A percentile compares a stretch with the other conserved stretches of the same genome.
Conservation (phyloP, 805 yeast genomes). For the Yarrowia phangngaensis region DNA sequence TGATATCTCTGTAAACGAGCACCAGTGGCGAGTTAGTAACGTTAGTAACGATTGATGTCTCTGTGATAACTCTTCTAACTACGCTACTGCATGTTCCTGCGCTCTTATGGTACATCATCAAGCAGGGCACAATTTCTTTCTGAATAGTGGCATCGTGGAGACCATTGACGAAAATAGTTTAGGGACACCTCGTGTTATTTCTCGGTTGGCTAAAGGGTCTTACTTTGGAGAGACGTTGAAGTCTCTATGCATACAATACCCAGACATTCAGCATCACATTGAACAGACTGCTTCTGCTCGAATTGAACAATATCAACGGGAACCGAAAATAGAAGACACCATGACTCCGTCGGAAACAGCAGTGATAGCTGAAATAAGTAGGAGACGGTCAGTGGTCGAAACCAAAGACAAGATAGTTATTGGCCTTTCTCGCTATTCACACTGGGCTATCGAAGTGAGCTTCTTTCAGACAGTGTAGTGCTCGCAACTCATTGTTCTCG, state of each 20-base stretch:
- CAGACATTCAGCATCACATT: slow-evolving; percentile 57
- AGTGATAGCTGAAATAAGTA: neutral
- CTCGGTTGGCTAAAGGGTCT: slow-evolving; percentile 58
- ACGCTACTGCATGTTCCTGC: slow-evolving; percentile 54
- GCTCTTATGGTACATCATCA: slow-evolving; percentile 58
- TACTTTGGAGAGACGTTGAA: slow-evolving; percentile 70
- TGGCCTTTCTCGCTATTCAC: too few species aligned
- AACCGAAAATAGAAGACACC: neutral
- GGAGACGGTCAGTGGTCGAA: slow-evolving; percentile 19
- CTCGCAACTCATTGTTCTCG: too few species aligned
- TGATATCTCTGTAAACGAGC: too few species aligned
- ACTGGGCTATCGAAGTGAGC: too few species aligned
- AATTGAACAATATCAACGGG: slow-evolving; percentile 2
- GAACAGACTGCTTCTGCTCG: slow-evolving; percentile 50
- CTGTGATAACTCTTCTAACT: too few species aligned
- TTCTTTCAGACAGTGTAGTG: too few species aligned
- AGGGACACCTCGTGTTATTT: slow-evolving; percentile 44
- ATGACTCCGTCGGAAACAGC: neutral
- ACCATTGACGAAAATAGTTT: slow-evolving; percentile 44
- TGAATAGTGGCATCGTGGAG: slow-evolving; percentile 67
- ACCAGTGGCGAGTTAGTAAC: too few species aligned
- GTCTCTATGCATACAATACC: slow-evolving; percentile 54
- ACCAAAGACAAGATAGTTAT: neutral
- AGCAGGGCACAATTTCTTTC: slow-evolving; percentile 59
- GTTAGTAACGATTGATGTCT: too few species aligned